A percentile compares a stretch with the other conserved stretches of the same genome.
phyloP scores from a whole-genome alignment of 345 rosid genomes.

The Boechera divaricarpa region DNA sequence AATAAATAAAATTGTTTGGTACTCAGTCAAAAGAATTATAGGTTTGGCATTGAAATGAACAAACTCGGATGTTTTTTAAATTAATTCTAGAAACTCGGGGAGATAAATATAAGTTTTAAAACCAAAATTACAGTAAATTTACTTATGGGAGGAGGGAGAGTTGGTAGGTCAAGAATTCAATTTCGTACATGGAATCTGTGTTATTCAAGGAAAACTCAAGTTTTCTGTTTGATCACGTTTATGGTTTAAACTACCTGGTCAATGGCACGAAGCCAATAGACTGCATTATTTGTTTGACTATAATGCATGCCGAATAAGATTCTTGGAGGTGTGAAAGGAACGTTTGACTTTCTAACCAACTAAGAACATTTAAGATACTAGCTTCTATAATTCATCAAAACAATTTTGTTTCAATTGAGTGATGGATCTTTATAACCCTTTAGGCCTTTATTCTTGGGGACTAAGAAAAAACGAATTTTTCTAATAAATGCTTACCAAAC shows the following conservation, averaged over 20 bases:
- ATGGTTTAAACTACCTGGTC: slow-evolving; percentile 16
- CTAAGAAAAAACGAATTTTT: neutral
- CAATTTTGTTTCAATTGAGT: neutral
- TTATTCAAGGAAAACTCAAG: neutral
- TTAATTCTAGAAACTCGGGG: neutral
- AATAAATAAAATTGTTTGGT: slow-evolving; percentile 5
- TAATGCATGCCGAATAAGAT: slow-evolving; percentile 16
- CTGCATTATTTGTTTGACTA: slow-evolving; percentile 28
- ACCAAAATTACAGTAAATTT: neutral
- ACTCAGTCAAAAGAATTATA: slow-evolving; percentile 21
- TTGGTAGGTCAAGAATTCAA: slow-evolving; percentile 22
- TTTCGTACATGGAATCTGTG: slow-evolving; percentile 11
- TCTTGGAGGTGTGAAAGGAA: slow-evolving; percentile 1
- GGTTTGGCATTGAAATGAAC: neutral
- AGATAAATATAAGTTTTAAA: neutral
- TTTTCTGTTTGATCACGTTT: slow-evolving; percentile 35
- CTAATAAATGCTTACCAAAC: neutral
- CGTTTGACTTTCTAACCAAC: slow-evolving; percentile 22
- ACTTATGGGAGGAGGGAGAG: neutral
- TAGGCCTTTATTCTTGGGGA: neutral
- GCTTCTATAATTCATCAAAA: neutral
- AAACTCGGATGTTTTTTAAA: neutral
- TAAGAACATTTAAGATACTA: slow-evolving; percentile 13
- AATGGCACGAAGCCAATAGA: slow-evolving; percentile 21
- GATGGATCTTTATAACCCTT: neutral